Conservation (phyloP, 2,329 filamentous ascomycete species). For the Cephalotrichum gorgonifer region DNA sequence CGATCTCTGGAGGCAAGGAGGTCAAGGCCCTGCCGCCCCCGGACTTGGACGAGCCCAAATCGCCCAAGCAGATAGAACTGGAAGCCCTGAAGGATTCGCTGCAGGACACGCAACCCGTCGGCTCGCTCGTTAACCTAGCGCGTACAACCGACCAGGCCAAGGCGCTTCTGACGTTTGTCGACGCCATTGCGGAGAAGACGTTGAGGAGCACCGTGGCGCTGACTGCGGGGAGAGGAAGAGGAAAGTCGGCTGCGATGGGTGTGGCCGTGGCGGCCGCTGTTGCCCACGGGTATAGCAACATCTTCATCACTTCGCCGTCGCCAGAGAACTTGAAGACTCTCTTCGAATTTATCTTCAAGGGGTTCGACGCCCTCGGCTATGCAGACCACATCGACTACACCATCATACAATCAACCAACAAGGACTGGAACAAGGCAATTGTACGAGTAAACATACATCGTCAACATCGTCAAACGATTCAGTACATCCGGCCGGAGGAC, state of each 20-base stretch:
- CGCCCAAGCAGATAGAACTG: slow-evolving; percentile 63
- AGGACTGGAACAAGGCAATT: slow-evolving; percentile 98
- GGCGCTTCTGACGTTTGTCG: slow-evolving; percentile 90
- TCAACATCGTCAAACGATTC: slow-evolving; percentile 92
- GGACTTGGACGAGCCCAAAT: slow-evolving; percentile 63
- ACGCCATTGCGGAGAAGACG: slow-evolving; percentile 93
- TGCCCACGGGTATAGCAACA: slow-evolving; percentile 95
- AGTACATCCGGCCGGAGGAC: slow-evolving; percentile 96
- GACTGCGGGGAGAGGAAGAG: slow-evolving; percentile 86
- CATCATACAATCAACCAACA: slow-evolving; percentile 95
- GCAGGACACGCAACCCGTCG: slow-evolving; percentile 76
- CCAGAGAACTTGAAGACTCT: slow-evolving; percentile 98
- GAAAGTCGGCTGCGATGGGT: slow-evolving; percentile 93
- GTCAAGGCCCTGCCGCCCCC: slow-evolving; percentile 73
- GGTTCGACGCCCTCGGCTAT: slow-evolving; percentile 89
- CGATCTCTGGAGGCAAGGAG: slow-evolving; percentile 89
- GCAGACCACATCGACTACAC: slow-evolving; percentile 95
- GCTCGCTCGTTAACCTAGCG: slow-evolving; percentile 72
- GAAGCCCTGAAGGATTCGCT: slow-evolving; percentile 80
- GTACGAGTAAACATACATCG: slow-evolving; percentile 93
- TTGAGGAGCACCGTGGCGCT: slow-evolving; percentile 85
- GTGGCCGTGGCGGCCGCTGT: slow-evolving; percentile 90
- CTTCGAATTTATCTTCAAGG: slow-evolving; percentile 97
- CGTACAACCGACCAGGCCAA: slow-evolving; percentile 94
- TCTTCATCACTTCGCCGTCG: slow-evolving; percentile 96